Evolutionary conservation across 352 stramenopile species (phyloP).

Genomic region (Phytophthora brassicae): DNA sequence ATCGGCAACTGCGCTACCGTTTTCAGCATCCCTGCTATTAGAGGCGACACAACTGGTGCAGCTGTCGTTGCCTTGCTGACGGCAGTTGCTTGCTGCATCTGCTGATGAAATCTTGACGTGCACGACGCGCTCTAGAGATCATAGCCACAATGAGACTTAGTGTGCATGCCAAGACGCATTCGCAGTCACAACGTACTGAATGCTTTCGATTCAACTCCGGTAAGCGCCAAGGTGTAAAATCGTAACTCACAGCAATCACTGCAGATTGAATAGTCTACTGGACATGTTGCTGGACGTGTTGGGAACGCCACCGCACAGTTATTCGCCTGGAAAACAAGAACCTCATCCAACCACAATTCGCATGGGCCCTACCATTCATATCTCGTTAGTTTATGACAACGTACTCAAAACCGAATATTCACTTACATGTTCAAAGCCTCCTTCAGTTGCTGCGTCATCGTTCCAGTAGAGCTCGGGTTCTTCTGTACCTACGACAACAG

Average conservation of each 20-base stretch:
- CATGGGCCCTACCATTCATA: conserved; percentile 35
- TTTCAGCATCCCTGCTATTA: background rate
- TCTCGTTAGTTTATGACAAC: background rate
- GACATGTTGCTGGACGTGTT: conserved; percentile 32
- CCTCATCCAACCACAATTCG: conserved; percentile 48
- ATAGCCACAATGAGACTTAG: background rate
- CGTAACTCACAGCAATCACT: conserved; percentile 36
- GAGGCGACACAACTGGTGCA: background rate
- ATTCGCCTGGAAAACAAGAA: conserved; percentile 27
- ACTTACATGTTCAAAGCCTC: conserved; percentile 29
- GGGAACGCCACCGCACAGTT: conserved; percentile 43
- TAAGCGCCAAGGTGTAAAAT: conserved; percentile 50
- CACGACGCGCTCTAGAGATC: conserved; percentile 17
- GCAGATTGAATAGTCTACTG: conserved; percentile 50
- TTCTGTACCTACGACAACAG: conserved; percentile 16
- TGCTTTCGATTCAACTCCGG: conserved; percentile 30
- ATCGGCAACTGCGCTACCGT: background rate
- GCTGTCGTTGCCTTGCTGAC: background rate
- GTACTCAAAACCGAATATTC: too few relatives aligned
- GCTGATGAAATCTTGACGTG: conserved; percentile 3
- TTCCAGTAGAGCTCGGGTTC: conserved; percentile 23
- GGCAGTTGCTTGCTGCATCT: conserved; percentile 1
- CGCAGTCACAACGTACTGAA: conserved; percentile 36
- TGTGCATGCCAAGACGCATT: background rate
- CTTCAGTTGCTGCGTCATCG: conserved; percentile 22